Base-by-base conservation (phyloP, 306 rosid species). In the Pyrus communis region DNA sequence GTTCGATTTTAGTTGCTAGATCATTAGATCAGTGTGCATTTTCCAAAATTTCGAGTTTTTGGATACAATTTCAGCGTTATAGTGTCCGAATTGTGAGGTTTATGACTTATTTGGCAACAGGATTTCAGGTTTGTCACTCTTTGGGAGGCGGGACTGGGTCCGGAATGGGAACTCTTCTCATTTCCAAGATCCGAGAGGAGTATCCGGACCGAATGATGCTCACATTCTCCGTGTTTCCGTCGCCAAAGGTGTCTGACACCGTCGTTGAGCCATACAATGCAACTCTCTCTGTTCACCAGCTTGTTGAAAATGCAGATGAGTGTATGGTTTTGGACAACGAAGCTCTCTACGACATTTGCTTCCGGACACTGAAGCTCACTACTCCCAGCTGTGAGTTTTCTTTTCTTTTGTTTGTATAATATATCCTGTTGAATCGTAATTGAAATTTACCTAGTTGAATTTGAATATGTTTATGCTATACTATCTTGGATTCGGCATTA, bases 251-350 rank as follows among this genome's bases (percentile, higher is more conserved):
- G 10, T 87, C 91, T 2, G 91, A 87, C 71, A 87, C 91, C 17
- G 91, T 87, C 49, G 91, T 87, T 35, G 91, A 87, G 57, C 91
- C 91, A 6, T 87, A 87, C 82, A 87, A 87, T 18, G 91, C 91
- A 6, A 87, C 91, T 4, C 91, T 87, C 35, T 87, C 89, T 2
- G 91, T 87, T 81, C 91, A 87, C 60, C 91, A 87, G 81, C 91
- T 87, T 45, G 89, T 87, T 67, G 91, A 87, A 63, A 87, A 87
- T 71, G 91, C 89, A 13, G 89, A 87, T 31, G 91, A 87, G 78
- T 87, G 91, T 69, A 87, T 85, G 91, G 91, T 87, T 12, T 83
- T 87, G 86, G 91, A 87, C 69, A 87, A 87, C 17, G 91, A 87
- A 68, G 89, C 91, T 18, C 87, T 87, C 43, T 87, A 87, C 57